These are phyloP conservation scores for Rhodotorula taiwanensis DNA, from an alignment of 768 basidiomycete genomes.

Conservation along the genomic window DNA sequence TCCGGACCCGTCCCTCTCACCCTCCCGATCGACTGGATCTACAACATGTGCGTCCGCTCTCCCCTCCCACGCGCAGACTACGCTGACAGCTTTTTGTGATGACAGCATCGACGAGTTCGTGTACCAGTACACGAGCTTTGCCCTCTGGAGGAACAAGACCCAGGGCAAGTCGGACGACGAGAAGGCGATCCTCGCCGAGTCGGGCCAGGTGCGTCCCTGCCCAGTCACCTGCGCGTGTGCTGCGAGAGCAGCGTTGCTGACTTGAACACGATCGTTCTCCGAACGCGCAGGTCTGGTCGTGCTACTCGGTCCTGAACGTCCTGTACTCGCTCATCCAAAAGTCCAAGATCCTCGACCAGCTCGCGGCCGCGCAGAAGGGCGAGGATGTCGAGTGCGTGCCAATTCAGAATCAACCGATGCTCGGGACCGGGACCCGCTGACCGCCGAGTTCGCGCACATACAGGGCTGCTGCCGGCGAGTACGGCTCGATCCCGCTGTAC, in stretches of 20 bases:
- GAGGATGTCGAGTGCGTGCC: constrained; percentile 55
- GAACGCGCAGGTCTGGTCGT: constrained; percentile 89
- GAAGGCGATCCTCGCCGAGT: constrained; percentile 68
- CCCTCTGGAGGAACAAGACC: constrained; percentile 75
- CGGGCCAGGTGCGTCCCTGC: constrained; percentile 51
- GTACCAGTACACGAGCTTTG: constrained; percentile 96
- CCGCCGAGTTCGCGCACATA: constrained; percentile 47
- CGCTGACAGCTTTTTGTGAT: neutral
- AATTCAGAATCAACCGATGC: no score
- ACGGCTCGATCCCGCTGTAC: constrained; percentile 81
- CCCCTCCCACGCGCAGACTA: neutral
- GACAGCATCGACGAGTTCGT: constrained; percentile 78
- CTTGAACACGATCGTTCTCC: no score
- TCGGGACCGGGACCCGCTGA: neutral
- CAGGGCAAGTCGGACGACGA: constrained; percentile 79
- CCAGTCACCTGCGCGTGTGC: constrained; percentile 10
- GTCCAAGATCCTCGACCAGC: constrained; percentile 87
- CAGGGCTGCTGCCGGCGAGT: constrained; percentile 73
- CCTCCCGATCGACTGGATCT: constrained; percentile 94
- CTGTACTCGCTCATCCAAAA: constrained; percentile 98
- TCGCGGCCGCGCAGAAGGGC: constrained; percentile 70
- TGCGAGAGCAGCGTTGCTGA: neutral
- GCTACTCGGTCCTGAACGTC: constrained; percentile 96
- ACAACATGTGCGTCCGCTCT: constrained; percentile 61
- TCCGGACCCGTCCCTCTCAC: constrained; percentile 89